Conservation (phyloP, 2,329 filamentous ascomycete species). For the Xylariaceae sp. region DNA sequence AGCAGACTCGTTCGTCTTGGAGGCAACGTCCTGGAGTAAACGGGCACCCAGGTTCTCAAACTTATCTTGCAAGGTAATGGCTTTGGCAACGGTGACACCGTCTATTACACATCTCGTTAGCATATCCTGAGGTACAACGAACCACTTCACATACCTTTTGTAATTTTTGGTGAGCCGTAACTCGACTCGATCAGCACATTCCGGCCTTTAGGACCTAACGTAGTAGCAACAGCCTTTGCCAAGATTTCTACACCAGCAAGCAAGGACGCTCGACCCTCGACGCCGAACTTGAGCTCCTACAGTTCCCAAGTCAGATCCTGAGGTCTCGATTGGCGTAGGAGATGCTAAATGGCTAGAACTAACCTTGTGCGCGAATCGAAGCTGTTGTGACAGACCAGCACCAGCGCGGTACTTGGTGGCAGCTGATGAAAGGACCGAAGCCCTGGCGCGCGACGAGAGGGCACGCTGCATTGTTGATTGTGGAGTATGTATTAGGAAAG, state of each 20-base stretch:
- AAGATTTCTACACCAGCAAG: constrained; percentile 95
- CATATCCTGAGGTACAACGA: background rate
- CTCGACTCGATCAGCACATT: constrained; percentile 98
- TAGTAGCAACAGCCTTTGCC: constrained; percentile 92
- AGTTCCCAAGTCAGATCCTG: constrained; percentile 24
- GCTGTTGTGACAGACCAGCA: constrained; percentile 72
- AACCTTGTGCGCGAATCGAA: constrained; percentile 98
- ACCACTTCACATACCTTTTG: constrained; percentile 68
- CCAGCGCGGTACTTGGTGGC: constrained; percentile 61
- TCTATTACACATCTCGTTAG: constrained; percentile 46
- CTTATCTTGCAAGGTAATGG: constrained; percentile 93
- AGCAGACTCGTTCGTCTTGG: constrained; percentile 98
- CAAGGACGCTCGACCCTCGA: constrained; percentile 84
- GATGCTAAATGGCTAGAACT: constrained; percentile 11
- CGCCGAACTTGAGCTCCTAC: constrained; percentile 96
- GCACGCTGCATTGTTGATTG: constrained; percentile 83
- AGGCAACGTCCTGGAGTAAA: constrained; percentile 94
- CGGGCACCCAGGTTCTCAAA: constrained; percentile 99
- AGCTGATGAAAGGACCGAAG: constrained; percentile 71
- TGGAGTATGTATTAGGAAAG: constrained; percentile 26
- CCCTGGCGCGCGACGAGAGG: constrained; percentile 74
- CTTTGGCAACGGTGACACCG: constrained; percentile 85
- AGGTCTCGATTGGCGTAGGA: background rate
- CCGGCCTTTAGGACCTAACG: constrained; percentile 93
- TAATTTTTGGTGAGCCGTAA: constrained; percentile 99